These are phyloP conservation scores for Trichoderma sp. DNA, from an alignment of 2,329 filamentous ascomycete genomes.

Conservation along the genomic window DNA sequence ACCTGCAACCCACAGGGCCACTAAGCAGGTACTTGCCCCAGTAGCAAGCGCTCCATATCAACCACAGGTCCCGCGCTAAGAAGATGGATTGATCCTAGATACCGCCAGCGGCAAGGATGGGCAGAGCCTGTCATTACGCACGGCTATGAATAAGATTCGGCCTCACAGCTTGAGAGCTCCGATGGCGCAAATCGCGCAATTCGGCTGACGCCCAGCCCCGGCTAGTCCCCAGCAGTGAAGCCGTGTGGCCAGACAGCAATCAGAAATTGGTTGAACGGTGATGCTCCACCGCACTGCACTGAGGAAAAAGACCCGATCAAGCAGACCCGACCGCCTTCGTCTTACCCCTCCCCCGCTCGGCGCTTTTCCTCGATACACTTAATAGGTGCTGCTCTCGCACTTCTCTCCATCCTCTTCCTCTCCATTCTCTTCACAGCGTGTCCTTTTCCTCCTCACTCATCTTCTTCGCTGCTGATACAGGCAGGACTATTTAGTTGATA, in stretches of 20 bases:
- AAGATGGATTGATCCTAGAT: not conserved
- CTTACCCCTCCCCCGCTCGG: slow-evolving; percentile 23
- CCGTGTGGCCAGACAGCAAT: not conserved
- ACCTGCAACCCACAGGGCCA: not conserved
- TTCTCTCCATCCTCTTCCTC: not conserved
- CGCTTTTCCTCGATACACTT: slow-evolving; percentile 13
- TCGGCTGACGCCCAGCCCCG: slow-evolving; percentile 6
- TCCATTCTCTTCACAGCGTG: slow-evolving; percentile 12
- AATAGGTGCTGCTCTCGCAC: slow-evolving; percentile 6
- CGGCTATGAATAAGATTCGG: slow-evolving; percentile 12
- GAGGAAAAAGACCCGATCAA: slow-evolving; percentile 10
- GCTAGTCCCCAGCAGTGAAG: not conserved
- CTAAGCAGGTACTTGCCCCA: not conserved
- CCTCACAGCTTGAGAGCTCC: not conserved
- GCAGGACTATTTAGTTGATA: slow-evolving; percentile 11
- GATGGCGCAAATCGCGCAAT: slow-evolving; percentile 22
- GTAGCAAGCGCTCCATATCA: not conserved
- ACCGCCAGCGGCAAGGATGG: not conserved
- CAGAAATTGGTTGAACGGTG: not conserved
- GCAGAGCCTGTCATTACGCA: slow-evolving; percentile 9
- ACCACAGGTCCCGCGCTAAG: not conserved
- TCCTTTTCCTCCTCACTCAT: not conserved
- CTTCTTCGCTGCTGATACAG: slow-evolving; percentile 8
- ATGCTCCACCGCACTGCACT: not conserved
- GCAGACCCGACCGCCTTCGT: slow-evolving; percentile 6